Evolutionary conservation across 179 eudicot genomes (phyloP), one percentile per base, ranked within the genome.

Genomic region (Amaranthus tricolor): DNA sequence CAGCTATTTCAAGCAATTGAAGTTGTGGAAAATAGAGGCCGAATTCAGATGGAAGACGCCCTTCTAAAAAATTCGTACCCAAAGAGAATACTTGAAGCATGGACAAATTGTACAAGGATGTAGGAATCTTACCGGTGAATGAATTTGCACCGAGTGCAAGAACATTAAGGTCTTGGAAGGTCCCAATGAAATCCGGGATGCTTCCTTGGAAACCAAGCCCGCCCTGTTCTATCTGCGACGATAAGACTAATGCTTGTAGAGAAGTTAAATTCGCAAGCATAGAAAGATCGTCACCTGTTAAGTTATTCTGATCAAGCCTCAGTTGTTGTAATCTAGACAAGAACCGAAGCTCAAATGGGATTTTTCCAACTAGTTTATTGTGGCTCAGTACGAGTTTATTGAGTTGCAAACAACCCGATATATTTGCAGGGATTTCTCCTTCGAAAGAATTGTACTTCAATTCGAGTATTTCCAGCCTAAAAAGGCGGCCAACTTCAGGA

Each of bases 341-440:
- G 6, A 20, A 60, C 43, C 65, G 12, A 45, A 71, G 65, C 51
- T 71, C 44, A 44, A 5, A 13, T 5, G 84, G 84, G 50, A 85
- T 57, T 12, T 21, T 51, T 4, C 85, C 88, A 7, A 43, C 11
- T n/a, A 85, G 55, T 48, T 68, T 75, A 74, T 85, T 85, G 54
- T 0, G 2, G 3, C 54, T 44, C 0, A 84, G 40, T 6, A 1
- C 0, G 49, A 84, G 67, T 0, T 0, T 0, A 1, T 1, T 9
- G 12, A 82, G 82, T 67, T 77, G 66, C 15, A 53, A 16, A 56
- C 79, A 74, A 10, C 53, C 43, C 5, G 81, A 81, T 53, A 77
- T 56, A 74, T 77, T 81, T 3, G 81, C 50, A 6, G 84, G 81
- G 49, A 81, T 73, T 62, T 52, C 68, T 6, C 80, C 81, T 4